Conservation (phyloP, 1,284 basidiomycete genomes). For the Volvariella surrecta region DNA sequence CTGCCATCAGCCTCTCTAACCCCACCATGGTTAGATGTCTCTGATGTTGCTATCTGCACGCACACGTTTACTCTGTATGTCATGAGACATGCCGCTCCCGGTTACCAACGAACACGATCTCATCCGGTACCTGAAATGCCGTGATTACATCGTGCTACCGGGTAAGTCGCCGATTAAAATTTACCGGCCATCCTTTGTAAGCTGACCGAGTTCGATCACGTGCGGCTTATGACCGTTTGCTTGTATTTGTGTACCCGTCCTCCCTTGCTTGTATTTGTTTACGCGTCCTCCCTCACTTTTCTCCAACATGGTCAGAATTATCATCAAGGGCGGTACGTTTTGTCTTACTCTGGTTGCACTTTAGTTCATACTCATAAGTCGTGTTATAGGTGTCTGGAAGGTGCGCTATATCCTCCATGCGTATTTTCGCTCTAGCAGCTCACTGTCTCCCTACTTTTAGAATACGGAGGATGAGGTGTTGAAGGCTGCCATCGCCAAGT, state of each 20-base stretch:
- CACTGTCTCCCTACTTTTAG: slow-evolving; percentile 26
- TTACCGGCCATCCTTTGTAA: slow-evolving; percentile 1
- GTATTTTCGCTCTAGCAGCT: neutral
- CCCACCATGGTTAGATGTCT: too few relatives aligned
- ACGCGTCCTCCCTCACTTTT: neutral
- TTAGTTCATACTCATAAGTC: slow-evolving; percentile 2
- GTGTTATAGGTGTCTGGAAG: slow-evolving; percentile 59
- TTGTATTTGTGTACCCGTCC: slow-evolving; percentile 1
- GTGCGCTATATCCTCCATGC: slow-evolving; percentile 21
- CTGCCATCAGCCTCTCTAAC: too few relatives aligned
- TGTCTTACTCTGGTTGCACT: slow-evolving; percentile 1
- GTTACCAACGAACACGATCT: too few relatives aligned
- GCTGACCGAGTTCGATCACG: neutral
- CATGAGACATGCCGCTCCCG: too few relatives aligned
- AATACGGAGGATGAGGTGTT: slow-evolving; percentile 97
- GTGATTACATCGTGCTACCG: too few relatives aligned
- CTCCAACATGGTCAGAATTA: slow-evolving; percentile 71
- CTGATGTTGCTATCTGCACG: too few relatives aligned
- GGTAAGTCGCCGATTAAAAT: slow-evolving; percentile 4
- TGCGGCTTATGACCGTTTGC: too few relatives aligned
- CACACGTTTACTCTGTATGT: too few relatives aligned
- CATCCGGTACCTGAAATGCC: too few relatives aligned
- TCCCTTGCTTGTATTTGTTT: neutral
- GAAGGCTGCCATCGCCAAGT: slow-evolving; percentile 96
- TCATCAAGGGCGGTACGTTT: slow-evolving; percentile 82